These are phyloP conservation scores for Trichoderma hamatum DNA, from an alignment of 2,329 filamentous ascomycete species.

Conservation along the genomic window DNA sequence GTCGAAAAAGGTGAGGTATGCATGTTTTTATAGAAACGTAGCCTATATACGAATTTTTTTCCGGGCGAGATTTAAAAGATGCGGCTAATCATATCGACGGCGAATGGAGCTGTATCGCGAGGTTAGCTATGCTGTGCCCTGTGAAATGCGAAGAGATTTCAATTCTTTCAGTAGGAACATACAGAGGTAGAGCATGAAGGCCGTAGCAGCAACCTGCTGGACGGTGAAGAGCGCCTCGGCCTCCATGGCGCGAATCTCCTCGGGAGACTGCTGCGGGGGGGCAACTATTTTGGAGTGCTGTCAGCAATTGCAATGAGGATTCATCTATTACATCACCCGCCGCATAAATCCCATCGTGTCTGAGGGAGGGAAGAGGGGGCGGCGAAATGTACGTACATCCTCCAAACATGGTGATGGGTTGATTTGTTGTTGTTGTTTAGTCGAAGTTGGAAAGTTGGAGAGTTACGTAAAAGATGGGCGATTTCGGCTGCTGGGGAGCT, in stretches of 20 bases:
- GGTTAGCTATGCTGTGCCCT: constrained; percentile 6
- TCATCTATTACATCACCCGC: not conserved
- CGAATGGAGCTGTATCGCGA: constrained; percentile 55
- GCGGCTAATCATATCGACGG: constrained; percentile 55
- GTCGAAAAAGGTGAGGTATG: not conserved
- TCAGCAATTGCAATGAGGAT: constrained; percentile 19
- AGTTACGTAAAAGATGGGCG: constrained; percentile 35
- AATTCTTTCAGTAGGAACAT: constrained; percentile 42
- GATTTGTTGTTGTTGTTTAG: constrained; percentile 16
- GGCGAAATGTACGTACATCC: constrained; percentile 46
- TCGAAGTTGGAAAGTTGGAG: constrained; percentile 1
- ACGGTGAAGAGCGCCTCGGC: constrained; percentile 67
- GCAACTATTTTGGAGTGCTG: constrained; percentile 51
- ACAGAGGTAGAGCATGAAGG: constrained; percentile 77
- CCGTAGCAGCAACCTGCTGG: constrained; percentile 66
- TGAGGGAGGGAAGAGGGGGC: not conserved
- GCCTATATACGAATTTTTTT: not conserved
- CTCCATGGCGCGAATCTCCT: constrained; percentile 73
- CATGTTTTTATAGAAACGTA: not conserved
- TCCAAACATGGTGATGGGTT: constrained; percentile 35
- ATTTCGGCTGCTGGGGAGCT: constrained; percentile 26
- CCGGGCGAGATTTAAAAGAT: constrained; percentile 41
- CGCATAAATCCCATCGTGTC: not conserved
- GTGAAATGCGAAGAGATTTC: not conserved
- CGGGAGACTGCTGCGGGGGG: constrained; percentile 68